Percentiles rank a stretch among this genome's conserved stretches.
These are phyloP conservation scores for Arthrobotrys pseudoclavata DNA, from an alignment of 2,329 filamentous ascomycete species.

Conservation along the genomic window DNA sequence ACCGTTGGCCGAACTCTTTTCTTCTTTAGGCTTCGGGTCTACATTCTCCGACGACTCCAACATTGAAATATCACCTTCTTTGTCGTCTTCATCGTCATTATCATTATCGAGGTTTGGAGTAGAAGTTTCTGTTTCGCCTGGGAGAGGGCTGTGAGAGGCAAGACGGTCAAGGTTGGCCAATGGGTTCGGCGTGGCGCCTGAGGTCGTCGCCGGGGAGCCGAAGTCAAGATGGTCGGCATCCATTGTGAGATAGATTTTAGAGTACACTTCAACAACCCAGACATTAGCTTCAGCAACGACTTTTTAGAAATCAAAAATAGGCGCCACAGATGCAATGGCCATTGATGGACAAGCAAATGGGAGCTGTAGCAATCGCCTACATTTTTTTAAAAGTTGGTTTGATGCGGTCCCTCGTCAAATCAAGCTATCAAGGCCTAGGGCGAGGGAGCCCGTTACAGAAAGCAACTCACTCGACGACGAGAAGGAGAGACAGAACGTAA, in stretches of 20 bases:
- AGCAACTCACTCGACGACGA: conserved; percentile 2
- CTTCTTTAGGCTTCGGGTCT: conserved; percentile 53
- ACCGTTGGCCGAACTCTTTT: conserved; percentile 56
- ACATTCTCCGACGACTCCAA: conserved; percentile 61
- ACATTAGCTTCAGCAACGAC: conserved; percentile 6
- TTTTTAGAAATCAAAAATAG: not conserved
- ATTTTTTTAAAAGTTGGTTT: conserved; percentile 10
- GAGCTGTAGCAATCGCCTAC: conserved; percentile 1
- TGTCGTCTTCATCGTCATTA: conserved; percentile 61
- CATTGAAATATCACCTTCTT: conserved; percentile 61
- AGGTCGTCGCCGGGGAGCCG: conserved; percentile 54
- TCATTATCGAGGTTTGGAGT: conserved; percentile 56
- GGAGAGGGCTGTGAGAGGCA: conserved; percentile 54
- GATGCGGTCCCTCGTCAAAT: conserved; percentile 22
- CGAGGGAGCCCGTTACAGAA: conserved; percentile 20
- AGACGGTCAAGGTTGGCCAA: conserved; percentile 57
- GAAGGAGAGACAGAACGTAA: not conserved
- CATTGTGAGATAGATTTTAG: conserved; percentile 26
- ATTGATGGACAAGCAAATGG: not conserved
- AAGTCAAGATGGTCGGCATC: conserved; percentile 52
- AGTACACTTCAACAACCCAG: conserved; percentile 12
- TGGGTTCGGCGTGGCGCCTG: conserved; percentile 50
- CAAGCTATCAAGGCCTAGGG: conserved; percentile 23
- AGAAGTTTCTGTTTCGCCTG: conserved; percentile 58
- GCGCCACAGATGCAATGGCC: conserved; percentile 2